Conservation (phyloP, 495 filamentous ascomycete genomes). For the Lindgomyces ingoldianus region DNA sequence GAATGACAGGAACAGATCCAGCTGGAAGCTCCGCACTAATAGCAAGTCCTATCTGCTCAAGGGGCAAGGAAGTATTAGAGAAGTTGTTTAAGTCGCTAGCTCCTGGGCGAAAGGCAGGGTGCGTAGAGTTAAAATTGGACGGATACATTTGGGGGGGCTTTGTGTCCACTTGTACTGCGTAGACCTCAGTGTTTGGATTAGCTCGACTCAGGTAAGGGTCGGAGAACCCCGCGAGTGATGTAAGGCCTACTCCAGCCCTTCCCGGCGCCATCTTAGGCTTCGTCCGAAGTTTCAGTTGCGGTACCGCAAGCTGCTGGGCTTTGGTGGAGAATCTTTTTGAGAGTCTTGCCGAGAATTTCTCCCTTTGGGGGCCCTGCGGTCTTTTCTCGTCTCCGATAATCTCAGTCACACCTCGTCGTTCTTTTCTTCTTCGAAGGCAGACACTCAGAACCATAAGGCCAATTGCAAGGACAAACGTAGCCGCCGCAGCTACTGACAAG, state of each 20-base stretch:
- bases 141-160: not conserved
- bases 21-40: constrained; percentile 34
- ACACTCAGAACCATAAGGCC: constrained; percentile 36
- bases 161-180: not conserved
- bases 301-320: not conserved
- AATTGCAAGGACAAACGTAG: constrained; percentile 34
- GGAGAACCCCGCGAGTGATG: not conserved
- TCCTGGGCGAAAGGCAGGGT: constrained; percentile 19
- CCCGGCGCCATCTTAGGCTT: too few relatives aligned
- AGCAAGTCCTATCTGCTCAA: constrained; percentile 35
- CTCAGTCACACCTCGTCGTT: constrained; percentile 5
- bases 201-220: not conserved
- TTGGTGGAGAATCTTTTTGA: not conserved
- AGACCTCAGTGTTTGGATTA: not conserved
- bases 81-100: not conserved
- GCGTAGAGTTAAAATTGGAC: constrained; percentile 7
- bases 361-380: not conserved
- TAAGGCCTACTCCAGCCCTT: not conserved
- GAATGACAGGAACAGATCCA: not conserved
- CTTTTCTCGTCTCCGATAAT: constrained; percentile 13
- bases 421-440: constrained; percentile 31
- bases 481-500: constrained; percentile 36
- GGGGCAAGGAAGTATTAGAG: constrained; percentile 13
- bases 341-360: constrained; percentile 1
- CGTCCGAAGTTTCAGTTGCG: not conserved